A percentile compares a stretch with the other conserved stretches of the same genome.
Evolutionary conservation across 2,329 filamentous ascomycete genomes (phyloP).

Genomic region (Rasamsonia emersonii): DNA sequence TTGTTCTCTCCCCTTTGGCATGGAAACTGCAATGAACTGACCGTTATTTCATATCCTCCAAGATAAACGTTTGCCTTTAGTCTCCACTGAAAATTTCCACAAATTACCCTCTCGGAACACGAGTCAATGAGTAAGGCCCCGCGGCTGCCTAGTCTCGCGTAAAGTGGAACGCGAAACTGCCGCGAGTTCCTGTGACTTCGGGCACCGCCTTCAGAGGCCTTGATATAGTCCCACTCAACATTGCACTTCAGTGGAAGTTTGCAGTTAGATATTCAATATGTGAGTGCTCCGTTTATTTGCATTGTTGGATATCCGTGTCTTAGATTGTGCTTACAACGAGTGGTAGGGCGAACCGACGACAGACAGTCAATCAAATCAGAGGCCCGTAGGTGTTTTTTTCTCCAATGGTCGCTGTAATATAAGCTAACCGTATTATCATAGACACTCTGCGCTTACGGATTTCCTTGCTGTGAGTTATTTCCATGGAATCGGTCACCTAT

Average conservation of each 20-base stretch:
- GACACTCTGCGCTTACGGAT: conserved; percentile 59
- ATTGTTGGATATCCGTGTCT: no score
- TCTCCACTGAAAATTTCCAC: no score
- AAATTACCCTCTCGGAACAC: conserved; percentile 1
- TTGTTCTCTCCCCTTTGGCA: no score
- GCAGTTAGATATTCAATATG: conserved; percentile 3
- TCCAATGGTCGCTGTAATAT: not conserved
- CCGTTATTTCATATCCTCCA: no score
- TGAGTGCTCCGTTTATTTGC: not conserved
- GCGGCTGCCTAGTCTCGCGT: conserved; percentile 18
- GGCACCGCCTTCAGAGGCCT: conserved; percentile 2
- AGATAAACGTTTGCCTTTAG: no score
- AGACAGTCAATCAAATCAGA: conserved; percentile 25
- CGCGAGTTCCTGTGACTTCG: conserved; percentile 27
- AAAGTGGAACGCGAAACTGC: conserved; percentile 35
- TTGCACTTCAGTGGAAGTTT: not conserved
- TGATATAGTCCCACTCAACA: not conserved
- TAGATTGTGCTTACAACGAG: conserved; percentile 9
- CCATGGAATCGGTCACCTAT: not conserved
- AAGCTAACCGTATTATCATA: conserved; percentile 12
- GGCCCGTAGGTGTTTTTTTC: conserved; percentile 37
- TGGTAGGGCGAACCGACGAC: conserved; percentile 21
- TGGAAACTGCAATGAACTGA: no score
- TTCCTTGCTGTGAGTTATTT: conserved; percentile 50
- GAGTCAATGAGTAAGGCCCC: not conserved